phyloP scores from a whole-genome alignment of 2,329 filamentous ascomycete species.

The Pseudocercospora vitis region DNA sequence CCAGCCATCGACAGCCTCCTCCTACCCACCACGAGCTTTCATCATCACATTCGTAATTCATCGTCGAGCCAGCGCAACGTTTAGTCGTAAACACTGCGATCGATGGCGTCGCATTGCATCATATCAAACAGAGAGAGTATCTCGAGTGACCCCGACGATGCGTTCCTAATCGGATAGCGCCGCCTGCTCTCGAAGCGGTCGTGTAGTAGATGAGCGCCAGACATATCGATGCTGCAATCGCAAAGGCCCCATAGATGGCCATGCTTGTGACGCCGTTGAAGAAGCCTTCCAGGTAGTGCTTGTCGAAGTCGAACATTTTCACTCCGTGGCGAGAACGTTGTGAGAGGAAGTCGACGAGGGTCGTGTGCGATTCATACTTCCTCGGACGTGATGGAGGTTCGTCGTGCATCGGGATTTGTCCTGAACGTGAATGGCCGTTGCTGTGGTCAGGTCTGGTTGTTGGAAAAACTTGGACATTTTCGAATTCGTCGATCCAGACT shows the following conservation, averaged over 20 bases:
- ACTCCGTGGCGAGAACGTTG: neutral
- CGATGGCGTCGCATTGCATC: neutral
- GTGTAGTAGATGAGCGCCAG: neutral
- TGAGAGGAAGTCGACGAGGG: neutral
- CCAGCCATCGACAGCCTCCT: neutral
- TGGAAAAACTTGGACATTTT: conserved; percentile 11
- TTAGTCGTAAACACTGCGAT: too few relatives aligned
- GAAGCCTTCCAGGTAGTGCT: conserved; percentile 1
- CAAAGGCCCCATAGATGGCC: neutral
- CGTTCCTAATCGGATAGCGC: neutral
- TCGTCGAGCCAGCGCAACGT: too few relatives aligned
- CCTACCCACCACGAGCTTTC: neutral
- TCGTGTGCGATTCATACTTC: neutral
- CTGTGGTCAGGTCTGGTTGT: neutral
- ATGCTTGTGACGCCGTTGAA: conserved; percentile 4
- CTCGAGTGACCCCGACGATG: neutral
- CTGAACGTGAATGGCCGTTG: neutral
- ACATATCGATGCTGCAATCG: neutral
- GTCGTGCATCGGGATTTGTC: neutral
- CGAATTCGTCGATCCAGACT: conserved; percentile 19
- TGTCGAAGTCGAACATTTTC: neutral
- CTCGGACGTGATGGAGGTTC: neutral
- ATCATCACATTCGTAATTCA: neutral
- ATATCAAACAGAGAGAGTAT: neutral
- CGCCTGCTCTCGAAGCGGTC: neutral